Conservation (phyloP, 163 green algal genomes). For the Chlorella variabilis region DNA sequence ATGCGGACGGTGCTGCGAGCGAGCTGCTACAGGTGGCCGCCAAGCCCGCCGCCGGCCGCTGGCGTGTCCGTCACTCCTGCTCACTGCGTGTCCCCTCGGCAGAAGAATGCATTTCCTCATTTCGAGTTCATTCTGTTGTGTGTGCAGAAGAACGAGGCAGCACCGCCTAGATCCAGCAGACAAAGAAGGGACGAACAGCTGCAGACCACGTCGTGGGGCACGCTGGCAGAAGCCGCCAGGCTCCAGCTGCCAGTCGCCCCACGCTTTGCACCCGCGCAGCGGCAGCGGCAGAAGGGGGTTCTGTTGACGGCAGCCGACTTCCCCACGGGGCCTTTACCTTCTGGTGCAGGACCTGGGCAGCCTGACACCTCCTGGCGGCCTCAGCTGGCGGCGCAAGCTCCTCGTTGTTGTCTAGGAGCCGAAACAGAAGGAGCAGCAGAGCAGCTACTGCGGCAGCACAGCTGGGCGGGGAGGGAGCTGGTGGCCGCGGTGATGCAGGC, state of each 20-base stretch:
- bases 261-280: background rate
- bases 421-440: background rate
- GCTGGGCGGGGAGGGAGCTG: conserved; percentile 29
- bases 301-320: background rate
- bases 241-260: background rate
- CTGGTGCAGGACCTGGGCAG: too few species aligned
- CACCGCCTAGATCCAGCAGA: too few species aligned
- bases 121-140: too few species aligned
- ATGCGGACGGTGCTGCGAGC: too few species aligned
- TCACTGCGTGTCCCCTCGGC: too few species aligned
- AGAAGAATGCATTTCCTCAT: too few species aligned
- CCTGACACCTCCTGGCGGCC: too few species aligned
- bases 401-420: background rate
- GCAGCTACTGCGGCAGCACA: conserved; percentile 21
- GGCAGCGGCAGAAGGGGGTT: too few species aligned
- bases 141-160: too few species aligned
- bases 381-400: background rate
- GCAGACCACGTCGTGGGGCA: conserved; percentile 9
- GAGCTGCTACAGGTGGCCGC: too few species aligned
- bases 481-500: conserved; percentile 9
- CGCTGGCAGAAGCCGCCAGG: background rate
- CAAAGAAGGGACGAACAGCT: background rate
- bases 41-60: too few species aligned
- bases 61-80: too few species aligned
- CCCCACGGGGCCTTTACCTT: background rate